These are phyloP conservation scores for Thelephora aurantiotincta DNA, from an alignment of 768 basidiomycete species.

Conservation along the genomic window DNA sequence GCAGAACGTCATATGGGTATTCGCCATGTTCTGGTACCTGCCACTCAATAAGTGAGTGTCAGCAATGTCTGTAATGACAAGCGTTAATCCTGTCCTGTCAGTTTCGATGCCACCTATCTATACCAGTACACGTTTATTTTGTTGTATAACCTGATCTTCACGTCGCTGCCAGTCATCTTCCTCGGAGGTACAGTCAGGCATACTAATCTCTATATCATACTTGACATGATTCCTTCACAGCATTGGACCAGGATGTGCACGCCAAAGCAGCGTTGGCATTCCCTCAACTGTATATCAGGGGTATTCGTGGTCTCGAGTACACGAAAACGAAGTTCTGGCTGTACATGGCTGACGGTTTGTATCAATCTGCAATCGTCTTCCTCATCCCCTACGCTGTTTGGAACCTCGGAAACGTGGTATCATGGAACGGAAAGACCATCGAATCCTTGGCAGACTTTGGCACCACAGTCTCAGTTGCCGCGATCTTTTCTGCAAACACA, in stretches of 20 bases:
- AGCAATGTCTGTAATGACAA: slow-evolving; percentile 1
- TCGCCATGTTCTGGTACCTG: slow-evolving; percentile 89
- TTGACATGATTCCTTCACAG: slow-evolving; percentile 20
- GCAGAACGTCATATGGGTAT: slow-evolving; percentile 85
- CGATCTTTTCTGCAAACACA: slow-evolving; percentile 78
- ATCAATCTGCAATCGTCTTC: slow-evolving; percentile 80
- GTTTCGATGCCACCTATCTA: slow-evolving; percentile 89
- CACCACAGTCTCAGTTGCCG: slow-evolving; percentile 78
- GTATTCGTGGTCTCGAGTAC: slow-evolving; percentile 88
- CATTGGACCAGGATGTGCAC: slow-evolving; percentile 93
- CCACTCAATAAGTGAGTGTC: slow-evolving; percentile 65
- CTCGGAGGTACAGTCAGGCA: slow-evolving; percentile 56
- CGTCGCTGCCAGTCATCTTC: slow-evolving; percentile 81
- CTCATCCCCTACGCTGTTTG: slow-evolving; percentile 75
- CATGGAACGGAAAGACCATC: slow-evolving; percentile 71
- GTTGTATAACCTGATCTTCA: slow-evolving; percentile 86
- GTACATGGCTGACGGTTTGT: slow-evolving; percentile 90
- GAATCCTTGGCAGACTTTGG: slow-evolving; percentile 81
- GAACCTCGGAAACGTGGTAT: slow-evolving; percentile 45
- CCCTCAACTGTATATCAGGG: slow-evolving; percentile 91
- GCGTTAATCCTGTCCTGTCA: slow-evolving; percentile 18
- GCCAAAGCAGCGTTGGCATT: slow-evolving; percentile 81
- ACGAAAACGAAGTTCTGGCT: slow-evolving; percentile 86
- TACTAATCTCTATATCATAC: neutral
- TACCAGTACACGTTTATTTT: slow-evolving; percentile 93